Base-by-base conservation (phyloP, 176 grass and related monocot species). In the Aegilops umbellulata region DNA sequence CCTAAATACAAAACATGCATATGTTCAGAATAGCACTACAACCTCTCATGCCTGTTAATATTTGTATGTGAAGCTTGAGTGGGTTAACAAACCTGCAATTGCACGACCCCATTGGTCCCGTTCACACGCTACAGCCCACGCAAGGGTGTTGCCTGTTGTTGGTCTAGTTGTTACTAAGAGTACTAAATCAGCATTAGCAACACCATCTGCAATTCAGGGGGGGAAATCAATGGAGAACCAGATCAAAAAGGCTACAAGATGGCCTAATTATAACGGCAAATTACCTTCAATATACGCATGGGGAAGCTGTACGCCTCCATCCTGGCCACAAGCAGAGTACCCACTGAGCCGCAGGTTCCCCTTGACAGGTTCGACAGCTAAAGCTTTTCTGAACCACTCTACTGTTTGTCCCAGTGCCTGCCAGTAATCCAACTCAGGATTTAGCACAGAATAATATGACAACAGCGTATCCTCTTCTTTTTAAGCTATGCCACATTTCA, bases 71-170 rank as follows among this genome's bases (percentile, higher is more conserved):
- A 79, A 78, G 39, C 38, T 51, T 60, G 51, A 61, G 61, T 31
- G 19, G 35, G 36, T 38, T 46, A 22, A 76, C 82, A 76, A 83
- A 98, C 96, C 97, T 94, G 94, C 97, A 85, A 99, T 93, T 82
- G 97, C 97, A 72, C 97, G 94, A 29, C 97, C 97, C 97, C 97
- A 99, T 79, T 99, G 97, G 72, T 99, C 97, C 80, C 97, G 92
- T 81, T 99, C 97, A 42, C 97, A 99, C 60, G 97, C 97, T 68
- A 99, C 97, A 62, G 97, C 97, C 97, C 97, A 99, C 76, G 97
- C 97, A 88, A 99, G 97, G 69, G 97, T 99, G 85, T 99, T 99
- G 44, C 97, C 97, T 63, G 97, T 99, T 51, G 97, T 99, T 19
- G 97, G 97, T 87, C 97, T 92, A 83, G 97, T 99, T 35, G 97